Evolutionary conservation across 2,329 filamentous ascomycete species (phyloP).

Genomic region (Aspergillus japonicus): DNA sequence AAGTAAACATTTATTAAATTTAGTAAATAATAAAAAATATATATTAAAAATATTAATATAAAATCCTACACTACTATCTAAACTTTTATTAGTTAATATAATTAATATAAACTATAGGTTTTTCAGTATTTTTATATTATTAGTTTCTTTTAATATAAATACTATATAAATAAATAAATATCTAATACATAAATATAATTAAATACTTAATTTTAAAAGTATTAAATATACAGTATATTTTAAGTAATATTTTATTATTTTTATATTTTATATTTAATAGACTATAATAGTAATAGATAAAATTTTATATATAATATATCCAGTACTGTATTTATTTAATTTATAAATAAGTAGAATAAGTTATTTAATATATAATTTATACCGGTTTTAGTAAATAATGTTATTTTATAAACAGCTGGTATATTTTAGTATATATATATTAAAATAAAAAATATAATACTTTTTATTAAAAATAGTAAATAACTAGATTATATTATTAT

Average conservation of each 20-base stretch:
- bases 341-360: no score
- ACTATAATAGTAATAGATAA: no score
- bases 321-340: no score
- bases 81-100: no score
- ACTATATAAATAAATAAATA: background rate
- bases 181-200: background rate
- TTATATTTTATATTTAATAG: no score
- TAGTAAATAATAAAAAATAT: no score
- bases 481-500: no score
- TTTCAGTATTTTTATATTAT: background rate
- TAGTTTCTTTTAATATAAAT: background rate
- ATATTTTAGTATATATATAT: background rate
- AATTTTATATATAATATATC: no score
- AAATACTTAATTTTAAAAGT: background rate
- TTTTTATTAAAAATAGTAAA: no score
- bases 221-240: background rate
- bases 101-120: background rate
- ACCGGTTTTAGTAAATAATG: background rate
- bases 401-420: background rate
- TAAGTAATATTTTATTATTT: background rate
- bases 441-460: background rate
- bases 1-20: no score
- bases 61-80: no score
- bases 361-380: background rate
- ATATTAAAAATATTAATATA: no score